Conservation (phyloP, 2,329 filamentous ascomycete species). For the Fusarium sarcochroum region DNA sequence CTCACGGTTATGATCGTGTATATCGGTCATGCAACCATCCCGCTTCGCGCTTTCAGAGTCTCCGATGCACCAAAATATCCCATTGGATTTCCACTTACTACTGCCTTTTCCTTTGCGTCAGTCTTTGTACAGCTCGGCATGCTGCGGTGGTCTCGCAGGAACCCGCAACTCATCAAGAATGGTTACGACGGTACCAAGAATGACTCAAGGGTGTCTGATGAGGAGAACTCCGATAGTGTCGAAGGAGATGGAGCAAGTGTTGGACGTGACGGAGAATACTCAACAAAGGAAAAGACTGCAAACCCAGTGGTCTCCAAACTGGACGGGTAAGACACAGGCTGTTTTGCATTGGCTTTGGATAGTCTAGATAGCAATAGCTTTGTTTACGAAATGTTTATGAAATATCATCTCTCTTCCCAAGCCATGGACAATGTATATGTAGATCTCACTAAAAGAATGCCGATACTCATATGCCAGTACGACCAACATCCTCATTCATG, state of each 20-base stretch:
- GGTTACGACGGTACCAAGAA: slow-evolving; percentile 40
- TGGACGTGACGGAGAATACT: background rate
- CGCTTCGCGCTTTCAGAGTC: slow-evolving; percentile 54
- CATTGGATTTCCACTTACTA: slow-evolving; percentile 55
- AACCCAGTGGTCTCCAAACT: slow-evolving; percentile 18
- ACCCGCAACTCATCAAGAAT: slow-evolving; percentile 35
- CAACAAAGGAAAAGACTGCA: slow-evolving; percentile 7
- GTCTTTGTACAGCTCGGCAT: slow-evolving; percentile 52
- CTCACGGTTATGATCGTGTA: slow-evolving; percentile 57
- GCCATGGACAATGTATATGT: background rate
- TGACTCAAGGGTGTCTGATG: slow-evolving; percentile 32
- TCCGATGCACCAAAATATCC: slow-evolving; percentile 54
- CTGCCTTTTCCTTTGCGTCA: slow-evolving; percentile 51
- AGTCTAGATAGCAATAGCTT: background rate
- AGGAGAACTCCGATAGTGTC: slow-evolving; percentile 30
- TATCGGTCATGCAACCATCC: slow-evolving; percentile 56
- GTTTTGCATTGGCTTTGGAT: no score
- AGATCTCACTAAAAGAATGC: background rate
- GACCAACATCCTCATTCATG: background rate
- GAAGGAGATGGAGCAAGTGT: slow-evolving; percentile 13
- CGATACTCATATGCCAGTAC: background rate
- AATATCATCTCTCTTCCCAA: background rate
- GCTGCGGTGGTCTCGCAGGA: slow-evolving; percentile 48
- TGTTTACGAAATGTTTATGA: background rate
- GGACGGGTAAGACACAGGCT: background rate